Conservation (phyloP, 2,329 filamentous ascomycete species). For the Cladosporium sp. region DNA sequence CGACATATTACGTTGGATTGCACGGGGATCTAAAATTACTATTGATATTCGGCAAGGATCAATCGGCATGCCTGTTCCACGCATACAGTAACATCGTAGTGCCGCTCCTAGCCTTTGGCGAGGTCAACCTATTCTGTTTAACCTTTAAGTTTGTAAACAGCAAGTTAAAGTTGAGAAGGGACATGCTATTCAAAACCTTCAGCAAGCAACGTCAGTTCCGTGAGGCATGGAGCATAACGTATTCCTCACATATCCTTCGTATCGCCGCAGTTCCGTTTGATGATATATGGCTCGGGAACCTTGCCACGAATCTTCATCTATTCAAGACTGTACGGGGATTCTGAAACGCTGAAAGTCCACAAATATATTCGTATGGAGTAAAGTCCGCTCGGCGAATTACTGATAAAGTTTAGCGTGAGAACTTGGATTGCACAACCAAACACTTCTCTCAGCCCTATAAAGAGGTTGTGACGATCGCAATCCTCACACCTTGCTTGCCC, state of each 20-base stretch:
- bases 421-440: background rate
- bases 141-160: background rate
- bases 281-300: background rate
- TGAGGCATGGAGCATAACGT: background rate
- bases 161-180: background rate
- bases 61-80: background rate
- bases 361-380: background rate
- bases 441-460: background rate
- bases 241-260: background rate
- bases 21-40: background rate
- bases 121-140: background rate
- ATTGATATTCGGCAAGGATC: background rate
- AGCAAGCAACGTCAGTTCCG: background rate
- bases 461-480: constrained; percentile 13
- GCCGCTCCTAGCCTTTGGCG: background rate
- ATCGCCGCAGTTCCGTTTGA: background rate
- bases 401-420: background rate
- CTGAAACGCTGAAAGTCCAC: background rate
- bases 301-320: background rate
- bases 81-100: background rate
- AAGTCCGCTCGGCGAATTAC: constrained; percentile 12
- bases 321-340: background rate
- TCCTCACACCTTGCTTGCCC: constrained; percentile 1
- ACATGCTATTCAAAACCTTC: background rate
- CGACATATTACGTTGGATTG: background rate